Percentiles rank a stretch among this genome's conserved stretches.
Evolutionary conservation across 805 yeast genomes (phyloP).

Genomic region (Yamadazyma paraphyllophila): DNA sequence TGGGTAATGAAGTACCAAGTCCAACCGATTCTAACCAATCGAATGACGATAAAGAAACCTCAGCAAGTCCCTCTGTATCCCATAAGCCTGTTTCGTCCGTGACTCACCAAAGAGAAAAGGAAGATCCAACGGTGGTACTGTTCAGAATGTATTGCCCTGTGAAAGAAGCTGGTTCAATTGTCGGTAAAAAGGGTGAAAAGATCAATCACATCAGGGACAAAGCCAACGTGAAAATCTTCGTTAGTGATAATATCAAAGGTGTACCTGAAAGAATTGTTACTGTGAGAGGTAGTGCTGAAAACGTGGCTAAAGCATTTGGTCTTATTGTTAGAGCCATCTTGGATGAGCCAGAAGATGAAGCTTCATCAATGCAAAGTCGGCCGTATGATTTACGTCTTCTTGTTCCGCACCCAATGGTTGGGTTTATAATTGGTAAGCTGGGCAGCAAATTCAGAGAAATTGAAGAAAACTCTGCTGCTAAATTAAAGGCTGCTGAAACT

Average conservation of each 20-base stretch:
- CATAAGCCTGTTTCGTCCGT: slow-evolving; percentile 4
- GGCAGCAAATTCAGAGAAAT: slow-evolving; percentile 76
- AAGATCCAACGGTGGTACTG: slow-evolving; percentile 61
- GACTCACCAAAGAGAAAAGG: slow-evolving; percentile 26
- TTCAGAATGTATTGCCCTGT: slow-evolving; percentile 74
- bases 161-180: slow-evolving; percentile 71
- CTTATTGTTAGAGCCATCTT: slow-evolving; percentile 63
- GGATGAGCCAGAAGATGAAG: slow-evolving; percentile 63
- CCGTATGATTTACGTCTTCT: slow-evolving; percentile 58
- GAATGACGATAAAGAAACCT: neutral
- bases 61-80: slow-evolving; percentile 24
- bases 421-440: slow-evolving; percentile 74
- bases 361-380: slow-evolving; percentile 54
- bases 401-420: slow-evolving; percentile 77
- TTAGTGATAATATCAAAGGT: slow-evolving; percentile 69
- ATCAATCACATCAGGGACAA: slow-evolving; percentile 61
- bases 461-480: slow-evolving; percentile 78
- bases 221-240: slow-evolving; percentile 64
- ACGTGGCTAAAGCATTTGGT: slow-evolving; percentile 81
- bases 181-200: slow-evolving; percentile 79
- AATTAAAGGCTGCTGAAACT: slow-evolving; percentile 68
- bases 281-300: slow-evolving; percentile 71
- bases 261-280: slow-evolving; percentile 73
- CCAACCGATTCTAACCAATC: neutral
- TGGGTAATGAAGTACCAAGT: too few species aligned